Evolutionary conservation across 306 rosid genomes (phyloP), one percentile per base, ranked within the genome.

Genomic region (Corylus heterophylla): DNA sequence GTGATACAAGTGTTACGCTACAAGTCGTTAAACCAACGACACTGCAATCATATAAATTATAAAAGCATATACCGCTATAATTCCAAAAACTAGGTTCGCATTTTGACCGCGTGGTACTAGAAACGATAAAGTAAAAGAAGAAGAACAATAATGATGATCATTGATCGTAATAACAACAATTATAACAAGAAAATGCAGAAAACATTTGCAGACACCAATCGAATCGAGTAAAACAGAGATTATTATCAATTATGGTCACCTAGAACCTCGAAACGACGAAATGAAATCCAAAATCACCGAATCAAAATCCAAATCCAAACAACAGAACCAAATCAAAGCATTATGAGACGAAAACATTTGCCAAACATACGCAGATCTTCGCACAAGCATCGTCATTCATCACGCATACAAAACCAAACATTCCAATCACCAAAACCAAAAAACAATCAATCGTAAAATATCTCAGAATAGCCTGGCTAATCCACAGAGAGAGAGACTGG

Each of bases 381-480:
- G 31, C 25, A 72, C 2, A 76, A 45, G 29, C 31, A 22, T 20
- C 66, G 39, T 10, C 7, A 48, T 31, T 31, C 69, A 76, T 44
- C 2, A 75, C 8, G 50, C 17, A 54, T 39, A 58, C 59, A 54
- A 54, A n/a, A 17, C 59, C 2, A 12, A 29, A 54, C 29, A 10
- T 37, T 16, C 52, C 58, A 1, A 20, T 13, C 22, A 27, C 29
- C 49, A 62, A 52, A 59, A 71, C 13, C 56, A 58, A 22, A 13
- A 14, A 73, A 76, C 76, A 51, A n/a, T 17, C 76, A 51, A n/a
- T 17, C 13, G 16, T 9, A 69, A 81, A 75, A 48, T 54, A 27
- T 58, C 51, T 48, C 25, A 47, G 76, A 37, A 59, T 5, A 7
- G 27, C 18, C 27, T 7, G 3, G 27, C 20, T 18, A 51, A 51